Base-by-base conservation (phyloP, 2,329 filamentous ascomycete species). In the Colletotrichum siamense region DNA sequence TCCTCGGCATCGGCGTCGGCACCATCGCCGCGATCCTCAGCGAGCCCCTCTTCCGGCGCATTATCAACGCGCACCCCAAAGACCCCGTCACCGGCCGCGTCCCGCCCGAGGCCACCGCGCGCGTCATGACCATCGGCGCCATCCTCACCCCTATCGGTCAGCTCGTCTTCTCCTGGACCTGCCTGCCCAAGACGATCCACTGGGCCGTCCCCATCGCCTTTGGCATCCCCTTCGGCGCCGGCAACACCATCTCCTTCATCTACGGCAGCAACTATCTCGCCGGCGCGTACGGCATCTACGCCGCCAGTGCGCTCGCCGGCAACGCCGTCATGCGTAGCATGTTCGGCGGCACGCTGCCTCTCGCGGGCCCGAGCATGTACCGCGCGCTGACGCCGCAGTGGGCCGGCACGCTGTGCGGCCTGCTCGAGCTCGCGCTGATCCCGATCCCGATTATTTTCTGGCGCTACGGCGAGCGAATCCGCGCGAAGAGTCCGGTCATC, bases 91-190 rank as follows among this genome's bases (percentile, higher is more conserved):
- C 95, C 0, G 95, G 94, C 13, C 92, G 92, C 49, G 90, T 92
- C 0, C 89, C 91, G 0, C 96, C 96, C 0, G 96, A 98, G 84
- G 94, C 95, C 1, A 95, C 95, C 78, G 95, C 96, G 6, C 91
- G 92, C 57, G 90, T 97, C 73, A 94, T 98, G 81, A 95, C 93
- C 79, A 91, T 98, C 30, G 95, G 94, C 5, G 92, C 95, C 0
- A 82, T 98, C 2, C 86, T 95, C 1, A 92, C 94, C 0, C 94
- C 95, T 0, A 83, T 95, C 5, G 96, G 96, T 18, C 94, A 98
- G 84, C 90, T 98, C 28, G 94, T 93, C 83, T 98, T 98, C 81
- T 92, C 95, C 0, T 98, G 95, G 95, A 98, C 96, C 0, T 96
- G 93, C 77, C 91, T 95, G 0, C 96, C 96, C 0, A 86, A 85